These are phyloP conservation scores for Myxozyma monticola DNA, from an alignment of 805 yeast genomes.

Conservation along the genomic window DNA sequence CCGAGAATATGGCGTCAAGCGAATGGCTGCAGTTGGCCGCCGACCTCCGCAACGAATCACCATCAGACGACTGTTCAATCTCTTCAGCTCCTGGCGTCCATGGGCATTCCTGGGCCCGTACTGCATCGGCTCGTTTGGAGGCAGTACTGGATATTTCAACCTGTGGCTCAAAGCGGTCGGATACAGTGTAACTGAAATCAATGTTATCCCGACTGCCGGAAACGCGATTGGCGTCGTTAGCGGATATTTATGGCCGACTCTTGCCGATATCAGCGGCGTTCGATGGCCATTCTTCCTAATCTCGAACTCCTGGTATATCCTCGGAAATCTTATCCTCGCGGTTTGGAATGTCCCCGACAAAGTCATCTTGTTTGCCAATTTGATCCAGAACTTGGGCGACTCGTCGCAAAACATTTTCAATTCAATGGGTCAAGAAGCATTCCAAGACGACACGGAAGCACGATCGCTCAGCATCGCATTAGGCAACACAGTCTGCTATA, in stretches of 20 bases:
- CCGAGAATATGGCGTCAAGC: conserved; percentile 16
- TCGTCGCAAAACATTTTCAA: conserved; percentile 17
- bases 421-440: conserved; percentile 33
- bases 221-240: conserved; percentile 36
- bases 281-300: conserved; percentile 34
- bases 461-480: conserved; percentile 37
- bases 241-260: conserved; percentile 35
- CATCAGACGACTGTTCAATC: neutral
- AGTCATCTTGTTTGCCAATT: conserved; percentile 12
- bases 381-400: conserved; percentile 18
- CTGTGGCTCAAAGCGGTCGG: conserved; percentile 37
- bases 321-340: conserved; percentile 20
- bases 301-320: conserved; percentile 13
- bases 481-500: conserved; percentile 38
- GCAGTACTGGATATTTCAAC: conserved; percentile 22
- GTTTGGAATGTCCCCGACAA: conserved; percentile 22
- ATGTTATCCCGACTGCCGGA: conserved; percentile 41
- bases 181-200: conserved; percentile 36
- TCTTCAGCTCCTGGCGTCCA: conserved; percentile 24
- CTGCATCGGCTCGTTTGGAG: conserved; percentile 15
- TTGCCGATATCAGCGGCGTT: conserved; percentile 38
- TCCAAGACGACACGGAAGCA: conserved; percentile 36
- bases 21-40: conserved; percentile 30
- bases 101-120: conserved; percentile 24
- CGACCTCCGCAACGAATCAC: conserved; percentile 23